Conservation (phyloP, 2,329 filamentous ascomycete genomes). For the Hymenotorrendiella dingleyae region DNA sequence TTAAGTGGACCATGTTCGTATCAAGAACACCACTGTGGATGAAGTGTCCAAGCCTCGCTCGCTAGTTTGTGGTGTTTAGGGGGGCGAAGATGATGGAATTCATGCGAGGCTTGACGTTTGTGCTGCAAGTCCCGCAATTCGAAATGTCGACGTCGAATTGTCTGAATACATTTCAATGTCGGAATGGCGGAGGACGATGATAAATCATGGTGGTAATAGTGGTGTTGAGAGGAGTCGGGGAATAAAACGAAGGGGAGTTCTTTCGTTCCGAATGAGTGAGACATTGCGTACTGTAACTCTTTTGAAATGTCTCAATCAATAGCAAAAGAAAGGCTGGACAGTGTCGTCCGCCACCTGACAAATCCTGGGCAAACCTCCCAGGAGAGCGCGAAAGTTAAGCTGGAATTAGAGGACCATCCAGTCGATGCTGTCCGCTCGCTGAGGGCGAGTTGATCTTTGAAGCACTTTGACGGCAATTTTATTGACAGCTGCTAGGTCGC, state of each 20-base stretch:
- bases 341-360: conserved; percentile 1
- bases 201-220: too few relatives aligned
- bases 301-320: not conserved
- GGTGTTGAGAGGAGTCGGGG: not conserved
- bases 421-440: conserved; percentile 14
- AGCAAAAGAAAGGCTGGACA: not conserved
- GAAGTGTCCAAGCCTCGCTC: too few relatives aligned
- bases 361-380: not conserved
- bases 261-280: too few relatives aligned
- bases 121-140: not conserved
- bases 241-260: too few relatives aligned
- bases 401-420: conserved; percentile 37
- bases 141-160: too few relatives aligned
- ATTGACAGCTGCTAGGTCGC: conserved; percentile 37
- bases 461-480: not conserved
- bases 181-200: too few relatives aligned
- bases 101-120: conserved; percentile 8
- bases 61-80: too few relatives aligned
- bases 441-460: conserved; percentile 1
- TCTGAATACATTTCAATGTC: too few relatives aligned
- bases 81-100: conserved; percentile 4
- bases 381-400: conserved; percentile 13
- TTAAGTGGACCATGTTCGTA: too few relatives aligned
- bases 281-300: too few relatives aligned
- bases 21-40: too few relatives aligned